phyloP scores from a whole-genome alignment of 2,329 filamentous ascomycete genomes.

The Aspergillus quadrilineatus region DNA sequence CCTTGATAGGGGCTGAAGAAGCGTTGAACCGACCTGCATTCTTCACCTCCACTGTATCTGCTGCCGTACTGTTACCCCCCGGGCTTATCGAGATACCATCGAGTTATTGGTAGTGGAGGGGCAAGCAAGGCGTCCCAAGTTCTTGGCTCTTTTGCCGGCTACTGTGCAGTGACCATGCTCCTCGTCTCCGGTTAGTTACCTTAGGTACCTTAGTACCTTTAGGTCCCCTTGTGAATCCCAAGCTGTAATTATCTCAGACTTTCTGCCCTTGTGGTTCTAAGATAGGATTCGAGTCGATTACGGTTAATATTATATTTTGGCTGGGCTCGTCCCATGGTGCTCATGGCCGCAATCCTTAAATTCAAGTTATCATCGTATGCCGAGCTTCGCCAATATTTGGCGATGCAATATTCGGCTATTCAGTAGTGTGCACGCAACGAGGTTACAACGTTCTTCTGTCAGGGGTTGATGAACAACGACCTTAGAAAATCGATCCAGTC shows the following conservation, averaged over 20 bases:
- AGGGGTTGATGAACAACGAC: not conserved
- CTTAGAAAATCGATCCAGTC: not conserved
- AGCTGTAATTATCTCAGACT: not conserved
- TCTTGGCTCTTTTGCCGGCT: constrained; percentile 1
- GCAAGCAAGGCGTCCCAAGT: constrained; percentile 1
- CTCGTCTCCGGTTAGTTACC: too few relatives aligned
- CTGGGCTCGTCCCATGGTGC: too few relatives aligned
- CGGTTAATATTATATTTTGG: not conserved
- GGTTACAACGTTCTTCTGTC: not conserved
- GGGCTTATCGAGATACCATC: constrained; percentile 6
- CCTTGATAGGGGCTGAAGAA: not conserved
- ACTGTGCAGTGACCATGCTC: not conserved
- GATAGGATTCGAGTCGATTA: not conserved
- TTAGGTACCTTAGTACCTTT: too few relatives aligned
- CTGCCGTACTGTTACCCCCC: not conserved
- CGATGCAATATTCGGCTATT: not conserved
- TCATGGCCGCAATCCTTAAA: not conserved
- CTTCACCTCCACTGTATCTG: not conserved
- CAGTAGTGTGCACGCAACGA: not conserved
- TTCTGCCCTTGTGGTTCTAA: not conserved
- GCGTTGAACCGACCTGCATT: not conserved
- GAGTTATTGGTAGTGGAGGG: constrained; percentile 1
- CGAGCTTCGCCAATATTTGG: not conserved
- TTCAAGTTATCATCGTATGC: not conserved
- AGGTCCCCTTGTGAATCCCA: too few relatives aligned